Conservation (phyloP, 1,284 basidiomycete genomes). For the Fomitopsis pinicola region DNA sequence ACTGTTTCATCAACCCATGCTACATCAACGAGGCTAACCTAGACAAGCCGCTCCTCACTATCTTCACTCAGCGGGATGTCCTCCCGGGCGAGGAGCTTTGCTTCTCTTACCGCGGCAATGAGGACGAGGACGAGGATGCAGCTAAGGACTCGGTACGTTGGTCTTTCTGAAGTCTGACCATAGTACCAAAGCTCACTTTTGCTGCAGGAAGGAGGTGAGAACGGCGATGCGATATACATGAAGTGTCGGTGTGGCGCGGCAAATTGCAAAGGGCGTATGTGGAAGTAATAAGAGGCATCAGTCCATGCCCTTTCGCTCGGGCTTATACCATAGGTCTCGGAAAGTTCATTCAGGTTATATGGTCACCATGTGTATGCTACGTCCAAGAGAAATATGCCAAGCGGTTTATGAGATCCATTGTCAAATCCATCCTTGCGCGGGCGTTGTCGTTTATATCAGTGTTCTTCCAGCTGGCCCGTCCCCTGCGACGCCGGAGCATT, state of each 20-base stretch:
- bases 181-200: background rate
- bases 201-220: background rate
- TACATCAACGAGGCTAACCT: slow-evolving; percentile 49
- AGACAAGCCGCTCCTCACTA: slow-evolving; percentile 45
- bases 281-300: slow-evolving; percentile 14
- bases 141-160: slow-evolving; percentile 17
- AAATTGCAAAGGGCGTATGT: slow-evolving; percentile 29
- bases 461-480: background rate
- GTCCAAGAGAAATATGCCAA: background rate
- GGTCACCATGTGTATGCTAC: background rate
- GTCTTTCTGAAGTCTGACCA: slow-evolving; percentile 3
- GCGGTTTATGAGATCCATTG: too few relatives aligned
- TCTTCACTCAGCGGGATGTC: slow-evolving; percentile 70
- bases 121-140: slow-evolving; percentile 37
- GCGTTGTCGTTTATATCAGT: too few relatives aligned
- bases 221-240: slow-evolving; percentile 43
- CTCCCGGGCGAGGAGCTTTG: slow-evolving; percentile 70
- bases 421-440: too few relatives aligned
- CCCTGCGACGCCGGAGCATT: background rate
- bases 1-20: slow-evolving; percentile 66
- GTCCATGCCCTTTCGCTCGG: background rate
- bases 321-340: background rate
- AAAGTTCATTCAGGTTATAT: background rate
- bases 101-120: slow-evolving; percentile 71
- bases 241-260: slow-evolving; percentile 48